Evolutionary conservation across 176 grass and related monocot genomes (phyloP).

Genomic region (Dendrocalamus sinicus): DNA sequence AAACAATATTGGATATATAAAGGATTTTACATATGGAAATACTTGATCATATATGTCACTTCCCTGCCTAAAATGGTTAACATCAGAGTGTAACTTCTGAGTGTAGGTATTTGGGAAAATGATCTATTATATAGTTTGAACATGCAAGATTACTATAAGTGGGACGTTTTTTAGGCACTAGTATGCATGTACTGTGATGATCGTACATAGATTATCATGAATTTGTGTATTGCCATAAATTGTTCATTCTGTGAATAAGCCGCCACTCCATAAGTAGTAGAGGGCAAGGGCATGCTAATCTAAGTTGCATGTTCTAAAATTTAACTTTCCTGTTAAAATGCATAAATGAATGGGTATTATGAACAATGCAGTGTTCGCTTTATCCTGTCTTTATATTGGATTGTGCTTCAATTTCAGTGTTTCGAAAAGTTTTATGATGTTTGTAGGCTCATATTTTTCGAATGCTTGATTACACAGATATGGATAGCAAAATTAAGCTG

Average conservation of each 20-base stretch:
- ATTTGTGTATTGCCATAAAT: conserved; percentile 9
- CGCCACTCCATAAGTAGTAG: not conserved
- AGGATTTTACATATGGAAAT: not conserved
- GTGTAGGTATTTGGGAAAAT: conserved; percentile 8
- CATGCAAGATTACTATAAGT: not conserved
- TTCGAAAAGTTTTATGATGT: not conserved
- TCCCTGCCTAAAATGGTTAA: conserved; percentile 9
- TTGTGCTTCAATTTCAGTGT: conserved; percentile 18
- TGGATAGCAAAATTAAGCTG: conserved; percentile 79
- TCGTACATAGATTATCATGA: not conserved
- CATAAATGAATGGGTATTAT: not conserved
- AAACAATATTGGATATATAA: not conserved
- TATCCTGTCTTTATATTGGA: conserved; percentile 9
- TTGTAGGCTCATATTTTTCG: conserved; percentile 30
- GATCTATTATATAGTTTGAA: conserved; percentile 2
- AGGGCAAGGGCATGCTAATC: conserved; percentile 21
- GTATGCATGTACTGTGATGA: not conserved
- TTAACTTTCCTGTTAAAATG: conserved; percentile 10
- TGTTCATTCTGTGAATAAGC: conserved; percentile 1
- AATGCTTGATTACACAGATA: conserved; percentile 57
- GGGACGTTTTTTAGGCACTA: not conserved
- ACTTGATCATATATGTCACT: not conserved
- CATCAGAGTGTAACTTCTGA: conserved; percentile 21
- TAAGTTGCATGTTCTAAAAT: not conserved
- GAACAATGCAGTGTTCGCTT: not conserved